Evolutionary conservation across 371 early-diverging fungal species (phyloP), one percentile per base, ranked within the genome.

Genomic region (Syncephalastrum contaminatum): DNA sequence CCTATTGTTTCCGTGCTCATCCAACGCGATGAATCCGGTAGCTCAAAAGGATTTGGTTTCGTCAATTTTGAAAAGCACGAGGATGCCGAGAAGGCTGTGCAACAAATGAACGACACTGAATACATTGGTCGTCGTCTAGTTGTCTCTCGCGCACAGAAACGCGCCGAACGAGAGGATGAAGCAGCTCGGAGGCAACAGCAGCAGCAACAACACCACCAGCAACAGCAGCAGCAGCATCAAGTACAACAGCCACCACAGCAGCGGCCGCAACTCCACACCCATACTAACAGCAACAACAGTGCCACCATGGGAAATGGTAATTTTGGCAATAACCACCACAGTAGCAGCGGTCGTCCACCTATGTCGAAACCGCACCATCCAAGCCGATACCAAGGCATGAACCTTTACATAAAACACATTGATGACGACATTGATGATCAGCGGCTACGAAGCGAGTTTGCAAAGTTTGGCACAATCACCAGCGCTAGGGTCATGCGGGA

Each of bases 91-190:
- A 77, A 67, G 25, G 99, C 99, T 10, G 95, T 99, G 19, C 89
- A 90, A 48, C 91, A 85, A 51, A 84, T 99, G 72, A 91, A 99
- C 77, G 97, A 95, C 53, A 84, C 86, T 48, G 94, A 96, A 30
- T 80, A 86, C 62, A 73, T 84, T 62, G 96, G 93, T 24, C 93
- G 96, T 77, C 86, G 85, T 56, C 78, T 99, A 47, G 97, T 92
- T 73, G 98, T 99, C n/a, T 87, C 94, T 46, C 93, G 97, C 58
- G 99, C 99, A 53, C 99, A 99, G 82, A 97, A 93, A 86, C 98
- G 95, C 84, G 76, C 84, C 22, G 99, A 99, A 77, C 91, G 99
- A 60, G 94, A 93, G 64, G 96, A 95, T 72, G 97, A 97, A 76
- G 82, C 36, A 10, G 36, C 98, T 48, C 83, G 92, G 64, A 75